phyloP scores from a whole-genome alignment of 108 stramenopile genomes.

The Craspedostauros australis region DNA sequence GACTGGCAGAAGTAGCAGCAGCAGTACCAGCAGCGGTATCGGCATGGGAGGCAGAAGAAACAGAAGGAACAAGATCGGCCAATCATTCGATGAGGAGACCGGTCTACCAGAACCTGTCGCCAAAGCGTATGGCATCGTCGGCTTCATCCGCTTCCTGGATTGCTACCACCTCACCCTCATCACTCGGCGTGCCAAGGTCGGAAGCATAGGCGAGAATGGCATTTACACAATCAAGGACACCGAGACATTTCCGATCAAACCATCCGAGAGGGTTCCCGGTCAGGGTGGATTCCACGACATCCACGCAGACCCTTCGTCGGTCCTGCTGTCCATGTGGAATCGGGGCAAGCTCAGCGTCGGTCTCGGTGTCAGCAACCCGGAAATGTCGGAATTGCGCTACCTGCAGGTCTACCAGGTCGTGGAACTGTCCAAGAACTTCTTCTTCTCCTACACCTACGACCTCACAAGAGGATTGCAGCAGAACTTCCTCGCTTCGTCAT shows the following conservation, averaged over 20 bases:
- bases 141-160: conserved; percentile 92
- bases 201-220: conserved; percentile 89
- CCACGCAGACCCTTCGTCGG: conserved; percentile 66
- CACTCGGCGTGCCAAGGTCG: conserved; percentile 91
- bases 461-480: conserved; percentile 91
- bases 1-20: conserved; percentile 38
- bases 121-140: conserved; percentile 86
- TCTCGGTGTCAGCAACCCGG: conserved; percentile 71
- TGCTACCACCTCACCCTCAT: conserved; percentile 97
- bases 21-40: neutral
- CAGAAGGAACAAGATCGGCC: neutral
- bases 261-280: conserved; percentile 46
- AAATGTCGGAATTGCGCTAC: conserved; percentile 89
- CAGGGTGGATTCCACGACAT: conserved; percentile 11
- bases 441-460: conserved; percentile 95
- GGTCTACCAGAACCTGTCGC: conserved; percentile 79
- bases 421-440: conserved; percentile 95
- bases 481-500: conserved; percentile 83
- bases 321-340: conserved; percentile 88
- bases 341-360: conserved; percentile 82
- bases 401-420: conserved; percentile 94
- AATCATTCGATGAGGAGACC: no score
- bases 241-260: conserved; percentile 84
- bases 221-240: conserved; percentile 94
- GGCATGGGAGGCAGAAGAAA: no score